Percentiles rank a stretch among this genome's conserved stretches.
Conservation (phyloP, 805 yeast species). For the Barnettozyma salicaria region DNA sequence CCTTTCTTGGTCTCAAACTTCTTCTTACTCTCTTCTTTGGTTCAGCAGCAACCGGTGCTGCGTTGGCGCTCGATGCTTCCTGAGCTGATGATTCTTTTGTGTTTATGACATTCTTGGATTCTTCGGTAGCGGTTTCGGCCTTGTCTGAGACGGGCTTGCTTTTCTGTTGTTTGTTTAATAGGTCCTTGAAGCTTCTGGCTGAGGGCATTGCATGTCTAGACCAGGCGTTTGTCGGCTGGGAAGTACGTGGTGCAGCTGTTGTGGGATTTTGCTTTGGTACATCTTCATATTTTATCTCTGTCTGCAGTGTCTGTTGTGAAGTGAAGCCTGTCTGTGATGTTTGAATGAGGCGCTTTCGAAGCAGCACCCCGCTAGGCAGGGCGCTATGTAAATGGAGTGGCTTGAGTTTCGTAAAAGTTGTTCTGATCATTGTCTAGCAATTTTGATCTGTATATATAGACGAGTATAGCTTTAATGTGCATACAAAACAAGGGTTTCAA, state of each 20-base stretch:
- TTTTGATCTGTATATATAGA: too few relatives aligned
- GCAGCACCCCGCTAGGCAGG: too few relatives aligned
- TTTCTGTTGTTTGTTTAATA: slow-evolving; percentile 18
- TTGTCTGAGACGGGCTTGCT: slow-evolving; percentile 3
- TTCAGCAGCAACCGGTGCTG: slow-evolving; percentile 18
- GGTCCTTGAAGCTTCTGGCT: slow-evolving; percentile 25
- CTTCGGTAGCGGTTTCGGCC: slow-evolving; percentile 10
- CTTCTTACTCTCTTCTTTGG: slow-evolving; percentile 45
- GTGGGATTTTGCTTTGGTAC: slow-evolving; percentile 3
- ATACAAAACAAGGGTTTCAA: too few relatives aligned
- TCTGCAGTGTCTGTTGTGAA: slow-evolving; percentile 4
- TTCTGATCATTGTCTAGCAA: too few relatives aligned
- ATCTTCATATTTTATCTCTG: slow-evolving; percentile 11
- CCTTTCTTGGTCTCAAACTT: slow-evolving; percentile 79
- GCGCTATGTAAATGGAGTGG: too few relatives aligned
- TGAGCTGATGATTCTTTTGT: slow-evolving; percentile 9
- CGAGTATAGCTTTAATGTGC: too few relatives aligned
- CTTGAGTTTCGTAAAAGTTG: too few relatives aligned
- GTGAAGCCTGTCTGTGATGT: slow-evolving; percentile 8
- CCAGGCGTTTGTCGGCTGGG: slow-evolving; percentile 14
- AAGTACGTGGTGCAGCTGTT: not conserved
- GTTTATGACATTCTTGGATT: slow-evolving; percentile 1
- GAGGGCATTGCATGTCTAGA: slow-evolving; percentile 25
- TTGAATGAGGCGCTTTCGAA: slow-evolving; percentile 8
- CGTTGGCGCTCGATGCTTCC: slow-evolving; percentile 15